A percentile compares a stretch with the other conserved stretches of the same genome.
phyloP scores from a whole-genome alignment of 2,329 filamentous ascomycete genomes.

The Penicillium olsonii region DNA sequence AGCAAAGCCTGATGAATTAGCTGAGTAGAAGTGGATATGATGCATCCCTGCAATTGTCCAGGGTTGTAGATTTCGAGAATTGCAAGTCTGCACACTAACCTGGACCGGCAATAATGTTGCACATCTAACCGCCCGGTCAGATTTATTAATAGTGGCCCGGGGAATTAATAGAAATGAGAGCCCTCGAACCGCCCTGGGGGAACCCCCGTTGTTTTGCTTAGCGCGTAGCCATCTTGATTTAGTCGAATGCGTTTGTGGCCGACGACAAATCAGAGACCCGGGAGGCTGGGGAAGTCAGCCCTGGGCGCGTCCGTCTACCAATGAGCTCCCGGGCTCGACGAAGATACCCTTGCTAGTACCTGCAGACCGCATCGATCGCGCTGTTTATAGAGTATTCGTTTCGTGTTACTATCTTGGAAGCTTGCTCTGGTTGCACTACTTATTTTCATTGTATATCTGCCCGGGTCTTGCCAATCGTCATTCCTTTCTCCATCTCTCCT shows the following conservation, averaged over 20 bases:
- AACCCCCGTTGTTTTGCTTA: conserved; percentile 29
- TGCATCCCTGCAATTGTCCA: conserved; percentile 7
- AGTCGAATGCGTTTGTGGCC: conserved; percentile 15
- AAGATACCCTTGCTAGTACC: conserved; percentile 24
- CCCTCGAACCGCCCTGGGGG: conserved; percentile 19
- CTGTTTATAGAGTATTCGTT: conserved; percentile 32
- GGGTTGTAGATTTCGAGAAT: not conserved
- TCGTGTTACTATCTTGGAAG: conserved; percentile 30
- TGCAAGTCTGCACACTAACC: conserved; percentile 29
- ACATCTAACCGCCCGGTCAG: conserved; percentile 21
- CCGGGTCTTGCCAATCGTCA: conserved; percentile 2
- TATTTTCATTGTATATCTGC: conserved; percentile 2
- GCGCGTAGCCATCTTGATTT: conserved; percentile 23
- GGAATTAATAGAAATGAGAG: conserved; percentile 15
- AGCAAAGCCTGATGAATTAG: not conserved
- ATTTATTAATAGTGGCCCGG: conserved; percentile 27
- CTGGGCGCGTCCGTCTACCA: conserved; percentile 27
- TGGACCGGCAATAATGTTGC: conserved; percentile 18
- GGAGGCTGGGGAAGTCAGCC: conserved; percentile 15
- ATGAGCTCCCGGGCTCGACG: conserved; percentile 17
- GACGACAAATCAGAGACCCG: conserved; percentile 16
- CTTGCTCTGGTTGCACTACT: not conserved
- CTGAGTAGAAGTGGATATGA: conserved; percentile 1
- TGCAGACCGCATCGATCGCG: conserved; percentile 26
- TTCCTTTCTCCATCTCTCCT: conserved; percentile 9